Evolutionary conservation across 1,284 basidiomycete species (phyloP).

Genomic region (Ceratobasidium sp.): DNA sequence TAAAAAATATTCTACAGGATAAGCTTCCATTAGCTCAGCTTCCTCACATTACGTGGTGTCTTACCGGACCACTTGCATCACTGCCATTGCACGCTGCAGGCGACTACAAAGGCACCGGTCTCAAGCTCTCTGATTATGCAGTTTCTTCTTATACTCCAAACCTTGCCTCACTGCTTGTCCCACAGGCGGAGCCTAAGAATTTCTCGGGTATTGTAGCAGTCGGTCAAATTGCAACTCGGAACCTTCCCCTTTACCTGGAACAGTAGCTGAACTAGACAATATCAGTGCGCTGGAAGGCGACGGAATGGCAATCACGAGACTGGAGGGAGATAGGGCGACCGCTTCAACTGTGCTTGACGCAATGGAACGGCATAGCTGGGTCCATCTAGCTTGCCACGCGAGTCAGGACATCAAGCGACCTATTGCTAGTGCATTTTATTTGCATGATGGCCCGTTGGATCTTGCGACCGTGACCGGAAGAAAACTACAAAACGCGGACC

Average conservation of each 20-base stretch:
- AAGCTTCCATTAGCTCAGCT: not conserved
- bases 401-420: not conserved
- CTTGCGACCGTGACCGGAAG: not conserved
- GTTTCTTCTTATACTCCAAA: constrained; percentile 2
- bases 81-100: constrained; percentile 11
- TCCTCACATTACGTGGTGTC: constrained; percentile 18
- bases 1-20: not conserved
- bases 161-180: not conserved
- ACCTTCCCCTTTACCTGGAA: not conserved
- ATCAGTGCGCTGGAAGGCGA: not conserved
- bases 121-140: not conserved
- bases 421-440: not conserved
- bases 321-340: not conserved
- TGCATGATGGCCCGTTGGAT: constrained; percentile 2
- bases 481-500: not conserved
- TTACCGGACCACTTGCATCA: not conserved
- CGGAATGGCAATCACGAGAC: not conserved
- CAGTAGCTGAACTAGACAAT: not conserved
- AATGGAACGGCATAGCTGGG: constrained; percentile 10
- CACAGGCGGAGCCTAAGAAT: not conserved
- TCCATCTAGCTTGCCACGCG: constrained; percentile 17
- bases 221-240: not conserved
- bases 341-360: not conserved
- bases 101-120: not conserved
- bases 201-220: not conserved